Evolutionary conservation across 352 stramenopile species (phyloP).

Genomic region (Phytophthora citricola): DNA sequence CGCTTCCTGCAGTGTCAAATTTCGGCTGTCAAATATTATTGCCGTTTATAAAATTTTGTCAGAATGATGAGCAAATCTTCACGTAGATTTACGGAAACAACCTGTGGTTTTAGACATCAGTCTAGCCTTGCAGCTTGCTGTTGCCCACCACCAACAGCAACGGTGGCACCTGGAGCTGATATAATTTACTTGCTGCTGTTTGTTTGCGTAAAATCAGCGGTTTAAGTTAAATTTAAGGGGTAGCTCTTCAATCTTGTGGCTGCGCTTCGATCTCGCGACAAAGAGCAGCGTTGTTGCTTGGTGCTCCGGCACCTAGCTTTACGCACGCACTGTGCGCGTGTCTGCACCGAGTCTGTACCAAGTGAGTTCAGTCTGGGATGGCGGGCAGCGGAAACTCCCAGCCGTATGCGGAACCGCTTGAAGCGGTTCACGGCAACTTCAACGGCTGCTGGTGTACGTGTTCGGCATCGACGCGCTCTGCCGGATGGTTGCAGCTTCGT

Average conservation of each 20-base stretch:
- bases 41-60: no score
- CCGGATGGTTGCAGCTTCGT: constrained; percentile 5
- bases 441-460: background rate
- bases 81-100: no score
- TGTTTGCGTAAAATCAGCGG: background rate
- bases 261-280: constrained; percentile 1
- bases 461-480: background rate
- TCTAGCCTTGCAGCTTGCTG: no score
- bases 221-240: background rate
- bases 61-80: no score
- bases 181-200: no score
- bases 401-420: no score
- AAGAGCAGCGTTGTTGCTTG: constrained; percentile 2
- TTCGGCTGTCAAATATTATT: no score
- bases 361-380: background rate
- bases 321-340: background rate
- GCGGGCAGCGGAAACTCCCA: background rate
- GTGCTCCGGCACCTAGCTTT: background rate
- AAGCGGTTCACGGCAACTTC: background rate
- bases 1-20: no score
- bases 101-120: no score
- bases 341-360: background rate
- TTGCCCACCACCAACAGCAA: no score
- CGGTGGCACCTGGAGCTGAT: no score
- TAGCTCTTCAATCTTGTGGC: background rate